Percentiles rank a stretch among this genome's conserved stretches.
Evolutionary conservation across 345 rosid species (phyloP).

Genomic region (Lumnitzera littorea): DNA sequence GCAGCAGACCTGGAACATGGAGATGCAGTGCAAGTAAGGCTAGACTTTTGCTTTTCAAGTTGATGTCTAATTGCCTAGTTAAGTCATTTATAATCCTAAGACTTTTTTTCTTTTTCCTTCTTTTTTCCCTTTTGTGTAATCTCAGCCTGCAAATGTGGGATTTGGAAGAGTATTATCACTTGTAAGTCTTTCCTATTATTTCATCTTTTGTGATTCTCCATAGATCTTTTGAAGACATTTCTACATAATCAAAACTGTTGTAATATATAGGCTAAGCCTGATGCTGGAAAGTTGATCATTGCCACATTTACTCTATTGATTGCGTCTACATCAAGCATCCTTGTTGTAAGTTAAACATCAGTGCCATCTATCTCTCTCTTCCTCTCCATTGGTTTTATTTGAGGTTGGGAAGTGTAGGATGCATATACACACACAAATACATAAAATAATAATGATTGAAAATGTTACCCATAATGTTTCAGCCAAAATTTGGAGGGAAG

Average conservation of each 20-base stretch:
- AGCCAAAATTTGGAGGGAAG: constrained; percentile 65
- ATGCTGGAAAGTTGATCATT: constrained; percentile 19
- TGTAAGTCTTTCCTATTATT: constrained; percentile 8
- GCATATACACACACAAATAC: no score
- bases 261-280: constrained; percentile 15
- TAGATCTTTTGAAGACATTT: not conserved
- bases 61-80: no score
- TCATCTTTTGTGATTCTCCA: not conserved
- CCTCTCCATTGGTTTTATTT: no score
- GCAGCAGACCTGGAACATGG: constrained; percentile 19
- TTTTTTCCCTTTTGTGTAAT: not conserved
- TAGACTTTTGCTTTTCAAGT: not conserved
- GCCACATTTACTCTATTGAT: constrained; percentile 13
- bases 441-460: no score
- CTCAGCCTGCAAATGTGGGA: constrained; percentile 20
- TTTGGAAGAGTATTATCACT: constrained; percentile 15
- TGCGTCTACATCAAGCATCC: constrained; percentile 14
- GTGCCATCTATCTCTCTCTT: no score
- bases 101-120: no score
- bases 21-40: constrained; percentile 13
- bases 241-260: no score
- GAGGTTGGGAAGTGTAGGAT: no score
- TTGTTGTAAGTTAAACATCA: no score
- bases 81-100: no score
- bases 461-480: constrained; percentile 5